Percentiles rank a stretch among this genome's conserved stretches.
phyloP scores from a whole-genome alignment of 2,329 filamentous ascomycete genomes.

The Alternaria triticina region DNA sequence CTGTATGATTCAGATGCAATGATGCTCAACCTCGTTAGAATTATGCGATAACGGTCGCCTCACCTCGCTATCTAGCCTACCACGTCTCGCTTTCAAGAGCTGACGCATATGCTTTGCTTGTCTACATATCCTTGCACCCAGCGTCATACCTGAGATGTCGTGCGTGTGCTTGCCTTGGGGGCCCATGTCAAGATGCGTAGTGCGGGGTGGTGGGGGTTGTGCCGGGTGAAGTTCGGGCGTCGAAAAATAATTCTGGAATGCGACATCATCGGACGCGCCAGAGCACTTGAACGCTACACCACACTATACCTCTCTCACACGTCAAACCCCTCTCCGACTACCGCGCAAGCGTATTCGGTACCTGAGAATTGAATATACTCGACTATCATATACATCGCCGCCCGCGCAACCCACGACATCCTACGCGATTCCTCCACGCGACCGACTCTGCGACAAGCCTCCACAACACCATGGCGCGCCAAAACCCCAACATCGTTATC shows the following conservation, averaged over 20 bases:
- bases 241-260: slow-evolving; percentile 23
- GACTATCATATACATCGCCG: neutral
- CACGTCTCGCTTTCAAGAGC: neutral
- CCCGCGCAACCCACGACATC: neutral
- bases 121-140: neutral
- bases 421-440: neutral
- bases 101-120: neutral
- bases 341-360: neutral
- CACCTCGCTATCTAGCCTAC: neutral
- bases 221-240: slow-evolving; percentile 23
- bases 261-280: neutral
- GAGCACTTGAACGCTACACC: neutral
- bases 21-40: neutral
- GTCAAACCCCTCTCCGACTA: neutral
- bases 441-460: neutral
- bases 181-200: slow-evolving; percentile 5
- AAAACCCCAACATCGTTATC: slow-evolving; percentile 84
- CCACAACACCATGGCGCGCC: slow-evolving; percentile 42
- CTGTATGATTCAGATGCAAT: neutral
- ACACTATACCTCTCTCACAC: neutral
- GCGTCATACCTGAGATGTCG: neutral
- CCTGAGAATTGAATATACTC: neutral
- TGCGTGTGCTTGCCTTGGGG: neutral
- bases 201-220: slow-evolving; percentile 24
- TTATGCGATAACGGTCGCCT: neutral